A percentile compares a stretch with the other conserved stretches of the same genome.
phyloP scores from a whole-genome alignment of 164 flowering plant species.

The Pachysandra terminalis region DNA sequence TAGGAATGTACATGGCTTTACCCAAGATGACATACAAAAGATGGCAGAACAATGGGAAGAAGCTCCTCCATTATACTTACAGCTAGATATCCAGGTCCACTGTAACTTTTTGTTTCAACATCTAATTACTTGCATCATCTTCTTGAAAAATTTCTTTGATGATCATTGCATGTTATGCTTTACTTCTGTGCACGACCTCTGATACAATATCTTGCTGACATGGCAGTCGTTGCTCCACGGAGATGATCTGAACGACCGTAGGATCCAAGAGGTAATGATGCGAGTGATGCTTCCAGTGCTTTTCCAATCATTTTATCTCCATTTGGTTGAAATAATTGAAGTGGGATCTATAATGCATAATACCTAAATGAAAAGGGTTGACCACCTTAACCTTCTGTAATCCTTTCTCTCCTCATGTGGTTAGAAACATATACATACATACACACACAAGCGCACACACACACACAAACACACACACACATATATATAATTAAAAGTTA shows the following conservation, averaged over 20 bases:
- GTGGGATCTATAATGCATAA: not conserved
- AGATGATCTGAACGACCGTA: constrained; percentile 66
- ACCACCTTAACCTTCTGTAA: no score
- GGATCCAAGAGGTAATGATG: constrained; percentile 78
- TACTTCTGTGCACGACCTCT: constrained; percentile 3
- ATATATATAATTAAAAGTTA: no score
- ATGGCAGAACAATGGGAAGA: constrained; percentile 94
- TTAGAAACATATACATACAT: no score
- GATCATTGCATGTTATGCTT: not conserved
- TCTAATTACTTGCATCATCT: no score
- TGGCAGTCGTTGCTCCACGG: constrained; percentile 77
- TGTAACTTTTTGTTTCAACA: not conserved
- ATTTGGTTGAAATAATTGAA: not conserved
- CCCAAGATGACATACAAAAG: constrained; percentile 56
- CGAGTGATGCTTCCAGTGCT: not conserved
- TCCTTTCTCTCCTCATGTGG: no score
- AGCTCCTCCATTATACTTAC: constrained; percentile 75
- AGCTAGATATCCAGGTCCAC: constrained; percentile 73
- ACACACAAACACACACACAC: no score
- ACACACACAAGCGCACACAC: no score
- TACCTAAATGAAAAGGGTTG: no score
- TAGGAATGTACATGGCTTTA: constrained; percentile 89
- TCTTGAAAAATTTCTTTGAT: not conserved
- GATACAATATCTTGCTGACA: constrained; percentile 17
- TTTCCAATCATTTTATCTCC: constrained; percentile 5